Conservation (phyloP, 306 rosid species). For the Cucurbita pepo region DNA sequence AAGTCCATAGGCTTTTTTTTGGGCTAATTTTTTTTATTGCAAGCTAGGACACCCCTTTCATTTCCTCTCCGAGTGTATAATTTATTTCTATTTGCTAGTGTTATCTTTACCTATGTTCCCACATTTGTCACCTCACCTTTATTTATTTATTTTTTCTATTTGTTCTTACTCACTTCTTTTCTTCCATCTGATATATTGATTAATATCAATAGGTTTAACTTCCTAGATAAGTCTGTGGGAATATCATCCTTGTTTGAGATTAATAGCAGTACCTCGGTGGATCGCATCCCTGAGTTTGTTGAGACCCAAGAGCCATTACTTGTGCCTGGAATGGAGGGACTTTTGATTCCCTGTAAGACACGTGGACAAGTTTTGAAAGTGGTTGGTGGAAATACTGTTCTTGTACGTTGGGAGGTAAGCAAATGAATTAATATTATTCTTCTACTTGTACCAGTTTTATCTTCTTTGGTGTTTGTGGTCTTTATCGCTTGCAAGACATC, state of each 20-base stretch:
- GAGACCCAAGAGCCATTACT: constrained; percentile 38
- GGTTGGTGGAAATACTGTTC: constrained; percentile 50
- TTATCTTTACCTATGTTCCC: background rate
- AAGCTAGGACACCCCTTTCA: background rate
- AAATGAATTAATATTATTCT: background rate
- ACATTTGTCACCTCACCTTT: background rate
- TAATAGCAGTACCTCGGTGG: constrained; percentile 23
- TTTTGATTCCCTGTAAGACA: constrained; percentile 61
- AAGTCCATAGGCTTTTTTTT: background rate
- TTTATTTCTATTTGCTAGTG: background rate
- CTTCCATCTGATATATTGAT: background rate
- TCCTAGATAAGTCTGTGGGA: constrained; percentile 68
- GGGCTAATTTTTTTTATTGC: background rate
- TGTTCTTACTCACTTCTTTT: background rate
- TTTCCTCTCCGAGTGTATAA: background rate
- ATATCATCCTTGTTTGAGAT: constrained; percentile 66
- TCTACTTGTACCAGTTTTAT: background rate
- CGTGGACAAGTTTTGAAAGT: constrained; percentile 60
- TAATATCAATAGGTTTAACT: constrained; percentile 49
- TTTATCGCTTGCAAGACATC: background rate
- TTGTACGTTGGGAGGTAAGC: constrained; percentile 93
- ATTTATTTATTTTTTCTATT: background rate
- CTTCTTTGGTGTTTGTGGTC: background rate
- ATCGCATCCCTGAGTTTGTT: constrained; percentile 28
- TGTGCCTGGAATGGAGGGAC: constrained; percentile 73